These are phyloP conservation scores for Tetrapisispora nanseiensis DNA, from an alignment of 805 yeast genomes.

Conservation along the genomic window DNA sequence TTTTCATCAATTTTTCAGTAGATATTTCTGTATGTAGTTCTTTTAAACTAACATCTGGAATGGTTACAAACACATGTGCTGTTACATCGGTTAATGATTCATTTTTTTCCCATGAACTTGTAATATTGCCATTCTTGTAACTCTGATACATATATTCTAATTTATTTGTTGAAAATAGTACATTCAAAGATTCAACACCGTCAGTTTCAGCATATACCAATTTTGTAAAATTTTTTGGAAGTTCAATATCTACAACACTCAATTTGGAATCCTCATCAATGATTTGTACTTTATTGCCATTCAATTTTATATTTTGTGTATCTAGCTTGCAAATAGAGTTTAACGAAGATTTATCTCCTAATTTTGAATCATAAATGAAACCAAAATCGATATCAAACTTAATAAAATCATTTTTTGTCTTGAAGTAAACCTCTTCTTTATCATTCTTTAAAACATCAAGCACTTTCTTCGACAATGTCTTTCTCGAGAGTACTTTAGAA, in stretches of 20 bases:
- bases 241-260: slow-evolving; percentile 9
- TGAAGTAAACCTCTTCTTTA: slow-evolving; percentile 8
- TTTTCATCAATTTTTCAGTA: slow-evolving; percentile 10
- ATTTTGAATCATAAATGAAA: not conserved
- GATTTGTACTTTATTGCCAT: slow-evolving; percentile 9
- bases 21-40: slow-evolving; percentile 14
- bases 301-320: slow-evolving; percentile 4
- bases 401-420: slow-evolving; percentile 4
- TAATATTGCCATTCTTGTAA: slow-evolving; percentile 16
- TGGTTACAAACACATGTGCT: slow-evolving; percentile 24
- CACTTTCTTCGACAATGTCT: slow-evolving; percentile 14
- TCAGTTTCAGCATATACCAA: slow-evolving; percentile 16
- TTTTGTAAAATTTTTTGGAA: slow-evolving; percentile 10
- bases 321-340: slow-evolving; percentile 14
- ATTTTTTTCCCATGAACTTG: slow-evolving; percentile 34
- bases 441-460: slow-evolving; percentile 11
- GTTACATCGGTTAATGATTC: slow-evolving; percentile 33
- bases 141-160: slow-evolving; percentile 12
- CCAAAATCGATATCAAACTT: slow-evolving; percentile 7
- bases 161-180: slow-evolving; percentile 10
- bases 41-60: slow-evolving; percentile 12
- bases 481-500: slow-evolving; percentile 31
- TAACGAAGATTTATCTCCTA: slow-evolving; percentile 3
- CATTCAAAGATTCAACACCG: slow-evolving; percentile 7
- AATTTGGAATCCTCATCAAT: slow-evolving; percentile 13